These are phyloP conservation scores for Phlegmacium glaucopus DNA, from an alignment of 768 basidiomycete genomes.

Conservation along the genomic window DNA sequence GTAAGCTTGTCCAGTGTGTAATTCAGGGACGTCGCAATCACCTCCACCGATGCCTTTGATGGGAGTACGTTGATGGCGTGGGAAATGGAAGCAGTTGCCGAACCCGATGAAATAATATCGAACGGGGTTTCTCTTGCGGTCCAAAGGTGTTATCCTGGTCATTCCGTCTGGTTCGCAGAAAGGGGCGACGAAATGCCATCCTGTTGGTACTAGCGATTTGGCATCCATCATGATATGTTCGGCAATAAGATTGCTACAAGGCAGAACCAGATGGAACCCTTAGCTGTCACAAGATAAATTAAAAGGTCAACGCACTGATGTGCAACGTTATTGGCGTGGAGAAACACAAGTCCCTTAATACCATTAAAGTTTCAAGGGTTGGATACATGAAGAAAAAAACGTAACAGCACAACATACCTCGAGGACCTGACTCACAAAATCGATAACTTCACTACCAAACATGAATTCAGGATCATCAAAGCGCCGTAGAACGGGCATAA, in stretches of 20 bases:
- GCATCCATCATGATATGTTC: conserved; percentile 38
- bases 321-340: conserved; percentile 29
- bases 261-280: neutral
- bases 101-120: conserved; percentile 38
- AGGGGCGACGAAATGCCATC: conserved; percentile 32
- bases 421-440: conserved; percentile 28
- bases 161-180: conserved; percentile 28
- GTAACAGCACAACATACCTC: conserved; percentile 16
- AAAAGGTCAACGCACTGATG: conserved; percentile 23
- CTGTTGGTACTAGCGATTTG: conserved; percentile 25
- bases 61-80: conserved; percentile 13
- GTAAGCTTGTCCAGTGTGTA: conserved; percentile 17
- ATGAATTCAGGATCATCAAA: conserved; percentile 32
- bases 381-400: neutral
- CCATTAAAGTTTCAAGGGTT: neutral
- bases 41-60: conserved; percentile 19
- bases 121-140: conserved; percentile 32
- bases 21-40: conserved; percentile 24
- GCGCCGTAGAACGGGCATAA: conserved; percentile 34
- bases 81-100: conserved; percentile 22
- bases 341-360: conserved; percentile 25
- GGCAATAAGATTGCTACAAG: conserved; percentile 25
- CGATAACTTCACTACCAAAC: conserved; percentile 24
- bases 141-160: conserved; percentile 20
- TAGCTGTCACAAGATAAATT: neutral